phyloP scores from a whole-genome alignment of 805 yeast genomes.

The Pichia membranifaciens region DNA sequence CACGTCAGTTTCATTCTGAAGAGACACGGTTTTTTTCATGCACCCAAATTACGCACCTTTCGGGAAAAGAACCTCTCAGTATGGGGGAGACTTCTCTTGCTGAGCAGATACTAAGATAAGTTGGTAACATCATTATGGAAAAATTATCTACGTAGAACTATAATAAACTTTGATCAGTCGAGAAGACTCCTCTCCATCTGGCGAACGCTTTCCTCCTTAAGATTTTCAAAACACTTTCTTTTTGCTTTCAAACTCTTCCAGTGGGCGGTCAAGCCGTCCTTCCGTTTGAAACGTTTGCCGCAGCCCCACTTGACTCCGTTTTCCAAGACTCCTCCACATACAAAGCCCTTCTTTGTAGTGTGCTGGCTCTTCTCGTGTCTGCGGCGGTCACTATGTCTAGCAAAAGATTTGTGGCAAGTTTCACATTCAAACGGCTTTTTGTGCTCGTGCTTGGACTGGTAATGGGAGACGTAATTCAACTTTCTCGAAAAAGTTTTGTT shows the following conservation, averaged over 20 bases:
- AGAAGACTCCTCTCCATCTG: too few species aligned
- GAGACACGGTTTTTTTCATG: too few species aligned
- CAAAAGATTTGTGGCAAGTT: slow-evolving; percentile 27
- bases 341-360: slow-evolving; percentile 18
- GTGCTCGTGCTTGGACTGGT: slow-evolving; percentile 30
- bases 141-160: too few species aligned
- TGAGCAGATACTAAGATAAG: too few species aligned
- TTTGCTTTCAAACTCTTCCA: slow-evolving; percentile 33
- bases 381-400: slow-evolving; percentile 31
- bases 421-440: slow-evolving; percentile 30
- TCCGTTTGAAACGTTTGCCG: slow-evolving; percentile 31
- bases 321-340: slow-evolving; percentile 28
- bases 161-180: too few species aligned
- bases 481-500: slow-evolving; percentile 29
- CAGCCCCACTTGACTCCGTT: slow-evolving; percentile 32
- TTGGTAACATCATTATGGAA: too few species aligned
- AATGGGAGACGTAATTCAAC: slow-evolving; percentile 31
- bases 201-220: slow-evolving; percentile 8
- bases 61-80: too few species aligned
- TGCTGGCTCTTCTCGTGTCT: slow-evolving; percentile 33
- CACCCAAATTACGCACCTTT: too few species aligned
- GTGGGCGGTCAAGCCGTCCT: slow-evolving; percentile 33
- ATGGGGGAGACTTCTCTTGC: too few species aligned
- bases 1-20: too few species aligned
- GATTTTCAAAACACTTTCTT: slow-evolving; percentile 27